Conservation (phyloP, 1,284 basidiomycete species). For the Ceratobasidium sp. region DNA sequence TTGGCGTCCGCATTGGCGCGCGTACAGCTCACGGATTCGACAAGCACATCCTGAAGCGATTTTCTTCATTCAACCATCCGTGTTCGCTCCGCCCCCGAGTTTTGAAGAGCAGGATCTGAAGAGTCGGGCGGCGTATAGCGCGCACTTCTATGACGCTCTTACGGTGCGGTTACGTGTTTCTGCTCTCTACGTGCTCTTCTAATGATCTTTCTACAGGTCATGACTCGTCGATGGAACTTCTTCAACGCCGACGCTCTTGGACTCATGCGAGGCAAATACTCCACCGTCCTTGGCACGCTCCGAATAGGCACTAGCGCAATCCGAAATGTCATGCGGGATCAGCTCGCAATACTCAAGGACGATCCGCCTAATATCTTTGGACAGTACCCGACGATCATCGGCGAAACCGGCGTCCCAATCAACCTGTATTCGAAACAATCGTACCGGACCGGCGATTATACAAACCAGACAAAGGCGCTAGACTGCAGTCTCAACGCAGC, state of each 20-base stretch:
- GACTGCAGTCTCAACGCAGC: conserved; percentile 93
- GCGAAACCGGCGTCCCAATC: conserved; percentile 95
- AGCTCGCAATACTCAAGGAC: conserved; percentile 83
- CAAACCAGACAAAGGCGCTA: conserved; percentile 84
- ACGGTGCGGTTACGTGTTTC: conserved; percentile 62
- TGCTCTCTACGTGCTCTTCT: background rate
- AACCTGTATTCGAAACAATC: conserved; percentile 89
- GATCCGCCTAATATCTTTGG: conserved; percentile 74
- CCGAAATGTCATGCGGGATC: conserved; percentile 84
- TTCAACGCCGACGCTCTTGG: conserved; percentile 97
- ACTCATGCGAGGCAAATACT: conserved; percentile 88
- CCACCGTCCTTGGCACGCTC: conserved; percentile 63
- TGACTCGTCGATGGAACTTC: conserved; percentile 94
- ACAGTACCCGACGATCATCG: conserved; percentile 90
- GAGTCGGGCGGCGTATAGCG: conserved; percentile 82
- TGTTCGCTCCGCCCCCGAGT: conserved; percentile 85
- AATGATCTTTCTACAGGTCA: conserved; percentile 62
- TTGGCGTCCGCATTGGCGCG: conserved; percentile 83
- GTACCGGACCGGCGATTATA: conserved; percentile 87
- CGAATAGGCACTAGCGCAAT: conserved; percentile 85
- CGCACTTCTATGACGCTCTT: conserved; percentile 96
- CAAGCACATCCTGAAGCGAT: conserved; percentile 86
- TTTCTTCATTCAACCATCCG: conserved; percentile 92
- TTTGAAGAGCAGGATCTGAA: conserved; percentile 68
- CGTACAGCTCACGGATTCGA: conserved; percentile 78